Evolutionary conservation across 129 eudicot species (phyloP), one percentile per base, ranked within the genome.

Genomic region (Lonicera japonica): DNA sequence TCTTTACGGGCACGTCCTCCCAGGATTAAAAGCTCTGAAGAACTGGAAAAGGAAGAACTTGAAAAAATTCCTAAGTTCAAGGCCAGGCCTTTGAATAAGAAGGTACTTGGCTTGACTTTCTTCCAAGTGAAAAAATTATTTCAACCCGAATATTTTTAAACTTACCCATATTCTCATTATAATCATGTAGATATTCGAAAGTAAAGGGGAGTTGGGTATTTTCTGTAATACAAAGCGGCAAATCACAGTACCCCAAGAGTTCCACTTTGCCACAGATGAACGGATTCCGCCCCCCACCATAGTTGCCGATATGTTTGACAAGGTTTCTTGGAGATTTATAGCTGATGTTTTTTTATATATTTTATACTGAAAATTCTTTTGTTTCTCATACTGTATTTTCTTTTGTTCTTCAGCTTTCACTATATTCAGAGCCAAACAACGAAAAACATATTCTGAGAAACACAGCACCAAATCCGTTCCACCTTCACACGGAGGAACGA

Each of bases 21-120:
- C 0, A 82, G 47, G 54, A 70, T 83, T 17, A 88, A 88, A 73
- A 88, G 77, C 47, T 78, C 82, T 0, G 87, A 80, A 56, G 99
- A 92, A 61, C 69, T 94, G 5, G 99, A 88, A 61, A 78, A 72
- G 68, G 89, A 94, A 75, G 85, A 80, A 74, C 84, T 94, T 8
- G 96, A 94, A 48, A 88, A 94, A 53, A 76, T 83, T 47, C 96
- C 96, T 5, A 82, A 83, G 77, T 94, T 94, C 73, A 94, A 88
- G 66, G 99, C 99, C 50, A 86, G 95, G 67, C 99, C 99, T 63
- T 60, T 94, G 70, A 94, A 85, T 69, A 94, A 78, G 74, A 94
- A 88, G 95, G 99, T 94, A 71, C 6, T 1, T 29, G 6, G 24
- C 7, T 24, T 11, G 5, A 8, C 24, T 20, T 51, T 17, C 59